A percentile compares a stretch with the other conserved stretches of the same genome.
These are phyloP conservation scores for Craspedostauros australis DNA, from an alignment of 108 stramenopile genomes.

Conservation along the genomic window DNA sequence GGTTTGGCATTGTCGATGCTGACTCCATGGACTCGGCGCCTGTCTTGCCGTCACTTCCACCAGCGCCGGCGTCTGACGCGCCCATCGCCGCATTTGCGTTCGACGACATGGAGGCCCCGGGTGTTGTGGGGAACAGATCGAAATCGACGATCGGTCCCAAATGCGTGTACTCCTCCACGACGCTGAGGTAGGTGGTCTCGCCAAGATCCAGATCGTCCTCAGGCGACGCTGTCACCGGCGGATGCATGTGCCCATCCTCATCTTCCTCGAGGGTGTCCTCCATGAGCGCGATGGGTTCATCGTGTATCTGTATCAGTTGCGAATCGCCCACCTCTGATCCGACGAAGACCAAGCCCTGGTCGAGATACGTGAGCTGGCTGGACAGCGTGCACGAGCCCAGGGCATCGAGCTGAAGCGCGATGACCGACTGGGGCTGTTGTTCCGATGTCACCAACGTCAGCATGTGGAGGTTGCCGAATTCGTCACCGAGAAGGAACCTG, in stretches of 20 bases:
- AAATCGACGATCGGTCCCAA: conserved; percentile 97
- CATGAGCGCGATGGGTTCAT: conserved; percentile 54
- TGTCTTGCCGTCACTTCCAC: neutral
- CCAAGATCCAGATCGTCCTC: conserved; percentile 11
- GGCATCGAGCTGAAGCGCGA: conserved; percentile 63
- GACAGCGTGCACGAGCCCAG: conserved; percentile 66
- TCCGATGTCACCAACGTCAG: conserved; percentile 45
- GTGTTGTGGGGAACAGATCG: conserved; percentile 73
- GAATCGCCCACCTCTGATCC: conserved; percentile 87
- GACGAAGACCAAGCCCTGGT: conserved; percentile 86
- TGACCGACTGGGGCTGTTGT: conserved; percentile 38
- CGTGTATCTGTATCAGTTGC: conserved; percentile 84
- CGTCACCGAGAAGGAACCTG: conserved; percentile 83
- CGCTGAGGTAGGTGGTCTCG: conserved; percentile 60
- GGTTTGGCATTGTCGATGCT: neutral
- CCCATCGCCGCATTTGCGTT: neutral
- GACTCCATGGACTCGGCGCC: neutral
- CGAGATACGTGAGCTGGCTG: conserved; percentile 71
- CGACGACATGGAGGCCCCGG: conserved; percentile 9
- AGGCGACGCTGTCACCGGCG: neutral
- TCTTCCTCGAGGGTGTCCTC: conserved; percentile 27
- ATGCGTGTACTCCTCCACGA: conserved; percentile 90
- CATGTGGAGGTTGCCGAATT: conserved; percentile 79
- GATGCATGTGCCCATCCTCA: neutral
- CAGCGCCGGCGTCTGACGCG: conserved; percentile 20